A percentile compares a stretch with the other conserved stretches of the same genome.
These are phyloP conservation scores for Aaosphaeria arxii DNA, from an alignment of 2,329 filamentous ascomycete genomes.

Conservation along the genomic window DNA sequence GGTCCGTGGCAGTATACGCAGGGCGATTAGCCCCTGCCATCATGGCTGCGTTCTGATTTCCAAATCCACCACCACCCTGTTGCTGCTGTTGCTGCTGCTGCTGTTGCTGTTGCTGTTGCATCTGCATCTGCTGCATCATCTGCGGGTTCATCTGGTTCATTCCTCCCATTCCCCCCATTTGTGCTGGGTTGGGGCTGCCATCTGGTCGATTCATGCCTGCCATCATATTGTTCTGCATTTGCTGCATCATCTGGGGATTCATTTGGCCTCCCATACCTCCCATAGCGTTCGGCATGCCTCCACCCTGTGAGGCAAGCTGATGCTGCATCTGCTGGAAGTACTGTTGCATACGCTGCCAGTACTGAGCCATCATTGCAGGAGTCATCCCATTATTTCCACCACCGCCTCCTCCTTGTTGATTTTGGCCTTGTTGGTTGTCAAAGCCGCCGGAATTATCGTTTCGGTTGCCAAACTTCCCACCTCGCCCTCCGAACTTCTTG, in stretches of 20 bases:
- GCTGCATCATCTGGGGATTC: constrained; percentile 57
- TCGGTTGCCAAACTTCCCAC: constrained; percentile 36
- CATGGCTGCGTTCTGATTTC: constrained; percentile 33
- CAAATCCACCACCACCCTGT: constrained; percentile 67
- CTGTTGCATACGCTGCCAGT: constrained; percentile 98
- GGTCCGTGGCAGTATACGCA: constrained; percentile 67
- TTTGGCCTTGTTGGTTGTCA: constrained; percentile 47
- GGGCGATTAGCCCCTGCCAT: constrained; percentile 35
- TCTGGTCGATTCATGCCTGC: constrained; percentile 24
- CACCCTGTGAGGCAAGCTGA: constrained; percentile 60
- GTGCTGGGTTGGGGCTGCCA: constrained; percentile 30
- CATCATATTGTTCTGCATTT: constrained; percentile 37
- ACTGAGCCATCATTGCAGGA: constrained; percentile 96
- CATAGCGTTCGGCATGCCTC: constrained; percentile 50
- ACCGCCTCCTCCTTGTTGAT: constrained; percentile 36
- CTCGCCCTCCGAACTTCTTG: constrained; percentile 37
- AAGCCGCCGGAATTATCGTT: constrained; percentile 42
- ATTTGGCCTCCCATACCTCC: constrained; percentile 38
- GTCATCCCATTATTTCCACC: constrained; percentile 65
- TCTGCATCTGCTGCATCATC: constrained; percentile 67
- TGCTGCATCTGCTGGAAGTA: constrained; percentile 95
- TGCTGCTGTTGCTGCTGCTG: constrained; percentile 47
- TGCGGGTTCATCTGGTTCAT: constrained; percentile 58
- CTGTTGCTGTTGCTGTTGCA: constrained; percentile 67
- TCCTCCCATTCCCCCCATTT: constrained; percentile 8